Percentiles rank a stretch among this genome's conserved stretches.
Evolutionary conservation across 305 asterid genomes (phyloP).

Genomic region (Fraxinus xanthoxyloides): DNA sequence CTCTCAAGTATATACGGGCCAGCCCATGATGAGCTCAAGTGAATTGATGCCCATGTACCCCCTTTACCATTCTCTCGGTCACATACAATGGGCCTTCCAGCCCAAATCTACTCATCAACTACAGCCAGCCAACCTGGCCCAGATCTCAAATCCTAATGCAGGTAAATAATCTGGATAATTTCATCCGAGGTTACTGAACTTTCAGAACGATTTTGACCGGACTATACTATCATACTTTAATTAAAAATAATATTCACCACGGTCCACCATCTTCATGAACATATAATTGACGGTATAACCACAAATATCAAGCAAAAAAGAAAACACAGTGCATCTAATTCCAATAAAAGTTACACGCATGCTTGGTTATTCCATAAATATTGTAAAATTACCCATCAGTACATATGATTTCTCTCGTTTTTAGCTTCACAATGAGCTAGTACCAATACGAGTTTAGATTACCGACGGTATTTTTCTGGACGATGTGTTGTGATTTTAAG

Average conservation of each 20-base stretch:
- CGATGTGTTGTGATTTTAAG: neutral
- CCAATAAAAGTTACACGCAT: neutral
- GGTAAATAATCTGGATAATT: slow-evolving; percentile 30
- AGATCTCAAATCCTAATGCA: slow-evolving; percentile 66
- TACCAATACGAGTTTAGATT: too few relatives aligned
- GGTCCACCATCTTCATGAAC: neutral
- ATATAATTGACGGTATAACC: too few relatives aligned
- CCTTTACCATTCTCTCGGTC: slow-evolving; percentile 54
- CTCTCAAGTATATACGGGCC: slow-evolving; percentile 61
- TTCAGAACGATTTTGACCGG: too few relatives aligned
- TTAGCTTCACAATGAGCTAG: too few relatives aligned
- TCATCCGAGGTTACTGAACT: too few relatives aligned
- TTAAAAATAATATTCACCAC: too few relatives aligned
- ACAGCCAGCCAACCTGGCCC: slow-evolving; percentile 47
- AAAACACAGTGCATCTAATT: too few relatives aligned
- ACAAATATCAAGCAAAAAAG: neutral
- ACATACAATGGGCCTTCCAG: slow-evolving; percentile 81
- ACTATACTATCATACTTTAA: too few relatives aligned
- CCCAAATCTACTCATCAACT: slow-evolving; percentile 63
- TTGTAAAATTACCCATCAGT: neutral
- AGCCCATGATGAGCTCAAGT: slow-evolving; percentile 61
- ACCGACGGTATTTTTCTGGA: neutral
- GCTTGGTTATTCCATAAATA: too few relatives aligned
- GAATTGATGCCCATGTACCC: slow-evolving; percentile 79
- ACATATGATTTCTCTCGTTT: too few relatives aligned